Evolutionary conservation across 2,329 filamentous ascomycete genomes (phyloP).

Genomic region (Trichoderma simmonsii): DNA sequence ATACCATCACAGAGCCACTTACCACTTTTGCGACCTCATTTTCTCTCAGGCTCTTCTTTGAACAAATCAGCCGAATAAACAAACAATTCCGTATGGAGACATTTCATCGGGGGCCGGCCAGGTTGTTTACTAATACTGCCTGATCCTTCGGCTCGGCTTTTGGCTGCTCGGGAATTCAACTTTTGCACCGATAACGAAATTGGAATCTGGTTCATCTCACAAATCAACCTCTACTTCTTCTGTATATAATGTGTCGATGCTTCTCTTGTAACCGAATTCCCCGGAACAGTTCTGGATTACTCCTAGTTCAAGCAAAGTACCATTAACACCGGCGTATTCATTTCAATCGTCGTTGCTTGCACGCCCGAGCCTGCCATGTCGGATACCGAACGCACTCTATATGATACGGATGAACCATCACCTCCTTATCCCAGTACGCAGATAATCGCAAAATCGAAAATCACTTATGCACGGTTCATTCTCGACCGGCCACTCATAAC

Average conservation of each 20-base stretch:
- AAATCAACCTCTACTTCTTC: not conserved
- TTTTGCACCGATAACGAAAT: not conserved
- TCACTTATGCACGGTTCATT: not conserved
- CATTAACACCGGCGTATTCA: too few species aligned
- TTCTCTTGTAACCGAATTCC: too few species aligned
- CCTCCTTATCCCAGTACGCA: not conserved
- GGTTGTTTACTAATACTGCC: not conserved
- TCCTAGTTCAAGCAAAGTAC: not conserved
- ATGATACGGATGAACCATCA: not conserved
- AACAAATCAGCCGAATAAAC: not conserved
- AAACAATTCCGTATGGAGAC: not conserved
- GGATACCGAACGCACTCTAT: not conserved
- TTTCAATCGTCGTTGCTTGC: too few species aligned
- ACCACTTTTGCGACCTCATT: too few species aligned
- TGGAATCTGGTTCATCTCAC: not conserved
- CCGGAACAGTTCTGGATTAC: not conserved
- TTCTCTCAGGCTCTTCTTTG: not conserved
- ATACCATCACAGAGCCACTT: not conserved
- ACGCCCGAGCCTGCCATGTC: not conserved
- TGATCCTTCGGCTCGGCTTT: not conserved
- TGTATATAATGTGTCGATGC: not conserved
- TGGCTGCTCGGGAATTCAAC: not conserved
- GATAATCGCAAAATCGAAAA: not conserved
- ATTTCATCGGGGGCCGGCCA: not conserved
- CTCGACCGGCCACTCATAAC: not conserved